Conservation (phyloP, 2,329 filamentous ascomycete species). For the Alternaria ethzedia region DNA sequence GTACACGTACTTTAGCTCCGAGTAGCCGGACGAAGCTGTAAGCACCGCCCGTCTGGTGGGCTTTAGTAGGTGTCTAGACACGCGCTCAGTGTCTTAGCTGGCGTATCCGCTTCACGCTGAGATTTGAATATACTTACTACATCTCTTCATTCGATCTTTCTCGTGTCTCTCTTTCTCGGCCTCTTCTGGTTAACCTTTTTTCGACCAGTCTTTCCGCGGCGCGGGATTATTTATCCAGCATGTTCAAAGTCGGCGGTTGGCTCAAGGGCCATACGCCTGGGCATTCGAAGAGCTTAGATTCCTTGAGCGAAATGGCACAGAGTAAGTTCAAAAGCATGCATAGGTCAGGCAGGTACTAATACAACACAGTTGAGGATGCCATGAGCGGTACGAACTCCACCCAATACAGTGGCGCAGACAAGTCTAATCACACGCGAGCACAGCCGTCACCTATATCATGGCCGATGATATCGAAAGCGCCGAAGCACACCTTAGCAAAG, state of each 20-base stretch:
- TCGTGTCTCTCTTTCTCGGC: neutral
- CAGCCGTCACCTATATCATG: constrained; percentile 75
- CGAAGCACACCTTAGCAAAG: constrained; percentile 72
- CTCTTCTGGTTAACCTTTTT: neutral
- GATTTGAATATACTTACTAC: neutral
- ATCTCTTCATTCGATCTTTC: neutral
- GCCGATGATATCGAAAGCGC: constrained; percentile 90
- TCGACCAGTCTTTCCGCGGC: neutral
- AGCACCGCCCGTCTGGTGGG: constrained; percentile 12
- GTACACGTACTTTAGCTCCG: constrained; percentile 23
- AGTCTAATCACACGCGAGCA: constrained; percentile 37
- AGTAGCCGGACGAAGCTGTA: constrained; percentile 22
- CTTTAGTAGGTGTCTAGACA: constrained; percentile 8
- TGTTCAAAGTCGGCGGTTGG: constrained; percentile 49
- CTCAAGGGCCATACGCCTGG: constrained; percentile 44
- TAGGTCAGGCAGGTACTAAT: constrained; percentile 20
- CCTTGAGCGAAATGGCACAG: constrained; percentile 64
- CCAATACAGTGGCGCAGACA: neutral
- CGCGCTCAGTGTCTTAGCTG: constrained; percentile 4
- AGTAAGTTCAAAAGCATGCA: constrained; percentile 44
- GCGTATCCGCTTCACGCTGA: neutral
- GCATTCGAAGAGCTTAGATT: constrained; percentile 63
- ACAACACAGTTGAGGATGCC: constrained; percentile 52
- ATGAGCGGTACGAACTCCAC: constrained; percentile 50
- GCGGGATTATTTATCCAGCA: constrained; percentile 13